phyloP scores from a whole-genome alignment of 257 asterid genomes.

The Dorcoceras hygrometricum region DNA sequence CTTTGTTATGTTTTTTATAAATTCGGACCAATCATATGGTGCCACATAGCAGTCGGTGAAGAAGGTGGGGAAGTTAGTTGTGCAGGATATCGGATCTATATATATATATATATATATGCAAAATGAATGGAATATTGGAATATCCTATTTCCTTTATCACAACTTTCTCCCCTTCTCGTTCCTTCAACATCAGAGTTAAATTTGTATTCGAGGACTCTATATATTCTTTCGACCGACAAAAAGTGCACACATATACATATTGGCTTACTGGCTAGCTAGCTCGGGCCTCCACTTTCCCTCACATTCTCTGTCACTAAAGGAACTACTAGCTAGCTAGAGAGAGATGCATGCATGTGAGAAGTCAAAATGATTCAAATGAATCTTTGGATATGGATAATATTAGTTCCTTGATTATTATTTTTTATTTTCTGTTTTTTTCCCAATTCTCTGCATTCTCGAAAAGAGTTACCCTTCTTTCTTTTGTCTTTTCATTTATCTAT shows the following conservation, averaged over 20 bases:
- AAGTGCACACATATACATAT: constrained; percentile 5
- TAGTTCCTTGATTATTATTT: neutral
- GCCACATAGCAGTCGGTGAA: too few species aligned
- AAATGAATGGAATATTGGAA: too few species aligned
- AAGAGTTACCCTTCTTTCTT: too few species aligned
- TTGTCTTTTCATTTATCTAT: too few species aligned
- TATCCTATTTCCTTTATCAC: constrained; percentile 30
- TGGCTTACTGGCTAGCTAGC: constrained; percentile 24
- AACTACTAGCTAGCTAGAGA: constrained; percentile 17
- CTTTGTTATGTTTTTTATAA: too few species aligned
- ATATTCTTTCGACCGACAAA: constrained; percentile 19
- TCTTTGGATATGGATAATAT: constrained; percentile 17
- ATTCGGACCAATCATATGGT: too few species aligned
- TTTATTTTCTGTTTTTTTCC: too few species aligned
- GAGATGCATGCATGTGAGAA: constrained; percentile 14
- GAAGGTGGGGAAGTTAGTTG: too few species aligned
- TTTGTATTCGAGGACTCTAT: neutral
- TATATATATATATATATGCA: too few species aligned
- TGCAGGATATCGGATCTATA: too few species aligned
- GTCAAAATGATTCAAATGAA: constrained; percentile 28
- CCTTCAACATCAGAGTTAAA: too few species aligned
- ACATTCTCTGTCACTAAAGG: constrained; percentile 27
- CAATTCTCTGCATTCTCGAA: too few species aligned
- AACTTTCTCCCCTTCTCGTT: neutral
- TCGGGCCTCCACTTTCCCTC: constrained; percentile 20